A percentile compares a stretch with the other conserved stretches of the same genome.
Evolutionary conservation across 805 yeast genomes (phyloP).

Genomic region (Kockiozyma suomiensis): DNA sequence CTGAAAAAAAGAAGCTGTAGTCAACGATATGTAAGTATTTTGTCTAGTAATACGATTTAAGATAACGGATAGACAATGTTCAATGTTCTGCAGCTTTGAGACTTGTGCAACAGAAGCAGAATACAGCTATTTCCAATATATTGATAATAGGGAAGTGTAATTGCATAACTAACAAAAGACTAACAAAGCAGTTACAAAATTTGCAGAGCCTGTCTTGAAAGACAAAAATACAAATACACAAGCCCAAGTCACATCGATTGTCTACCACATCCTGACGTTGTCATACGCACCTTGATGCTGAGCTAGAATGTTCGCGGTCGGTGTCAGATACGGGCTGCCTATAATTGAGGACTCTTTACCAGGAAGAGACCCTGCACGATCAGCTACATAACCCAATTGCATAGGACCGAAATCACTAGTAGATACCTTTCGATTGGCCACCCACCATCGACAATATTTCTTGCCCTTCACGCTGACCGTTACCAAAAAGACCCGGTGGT

Average conservation of each 20-base stretch:
- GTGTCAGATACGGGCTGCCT: conserved; percentile 5
- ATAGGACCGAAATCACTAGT: background rate
- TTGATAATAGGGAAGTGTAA: background rate
- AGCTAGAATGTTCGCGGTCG: conserved; percentile 2
- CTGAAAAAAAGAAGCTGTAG: background rate
- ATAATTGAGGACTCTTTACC: conserved; percentile 1
- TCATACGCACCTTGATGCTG: conserved; percentile 24
- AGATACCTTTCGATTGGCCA: conserved; percentile 21
- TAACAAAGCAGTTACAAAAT: background rate
- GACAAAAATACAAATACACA: background rate
- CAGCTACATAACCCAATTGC: background rate
- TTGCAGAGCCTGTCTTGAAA: background rate
- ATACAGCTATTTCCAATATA: background rate
- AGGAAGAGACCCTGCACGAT: conserved; percentile 7
- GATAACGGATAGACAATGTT: background rate
- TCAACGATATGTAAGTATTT: background rate
- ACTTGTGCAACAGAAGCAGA: background rate
- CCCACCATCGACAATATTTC: conserved; percentile 26
- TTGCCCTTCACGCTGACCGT: conserved; percentile 30
- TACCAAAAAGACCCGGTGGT: conserved; percentile 67
- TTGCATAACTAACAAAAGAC: conserved; percentile 4
- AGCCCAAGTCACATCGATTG: background rate
- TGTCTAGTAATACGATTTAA: background rate
- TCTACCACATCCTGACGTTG: conserved; percentile 11
- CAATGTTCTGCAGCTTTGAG: background rate